These are phyloP conservation scores for Asterionellopsis glacialis DNA, from an alignment of 108 stramenopile genomes.

Conservation along the genomic window DNA sequence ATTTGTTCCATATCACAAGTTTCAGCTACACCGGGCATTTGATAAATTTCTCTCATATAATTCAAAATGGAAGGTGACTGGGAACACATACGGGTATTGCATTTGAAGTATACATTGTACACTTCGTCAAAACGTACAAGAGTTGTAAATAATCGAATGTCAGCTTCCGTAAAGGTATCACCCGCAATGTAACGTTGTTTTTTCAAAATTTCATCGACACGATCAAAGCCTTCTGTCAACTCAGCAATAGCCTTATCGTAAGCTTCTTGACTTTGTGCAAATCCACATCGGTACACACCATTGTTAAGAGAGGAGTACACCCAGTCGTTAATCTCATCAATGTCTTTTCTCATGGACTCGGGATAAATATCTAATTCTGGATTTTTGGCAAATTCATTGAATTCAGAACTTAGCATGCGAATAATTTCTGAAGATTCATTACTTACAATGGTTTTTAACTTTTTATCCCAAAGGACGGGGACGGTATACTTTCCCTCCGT, in stretches of 20 bases:
- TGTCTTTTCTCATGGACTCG: slow-evolving; percentile 37
- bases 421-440: slow-evolving; percentile 94
- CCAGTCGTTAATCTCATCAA: slow-evolving; percentile 77
- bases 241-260: slow-evolving; percentile 85
- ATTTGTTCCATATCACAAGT: slow-evolving; percentile 69
- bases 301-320: slow-evolving; percentile 89
- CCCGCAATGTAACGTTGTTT: slow-evolving; percentile 67
- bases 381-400: slow-evolving; percentile 62
- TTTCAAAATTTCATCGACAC: slow-evolving; percentile 53
- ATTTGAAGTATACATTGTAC: slow-evolving; percentile 93
- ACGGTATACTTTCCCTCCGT: slow-evolving; percentile 82
- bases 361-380: slow-evolving; percentile 80
- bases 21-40: slow-evolving; percentile 44
- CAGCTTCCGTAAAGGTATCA: slow-evolving; percentile 76
- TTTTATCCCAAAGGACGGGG: slow-evolving; percentile 91
- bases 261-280: slow-evolving; percentile 84
- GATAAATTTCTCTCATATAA: slow-evolving; percentile 60
- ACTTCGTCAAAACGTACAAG: slow-evolving; percentile 89
- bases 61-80: slow-evolving; percentile 61
- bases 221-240: slow-evolving; percentile 78
- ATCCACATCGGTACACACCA: slow-evolving; percentile 94
- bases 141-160: slow-evolving; percentile 89
- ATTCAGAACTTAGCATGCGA: slow-evolving; percentile 84
- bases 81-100: slow-evolving; percentile 61
- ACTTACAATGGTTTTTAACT: slow-evolving; percentile 83